Conservation (phyloP, 163 green algal species). For the Botryococcus braunii region DNA sequence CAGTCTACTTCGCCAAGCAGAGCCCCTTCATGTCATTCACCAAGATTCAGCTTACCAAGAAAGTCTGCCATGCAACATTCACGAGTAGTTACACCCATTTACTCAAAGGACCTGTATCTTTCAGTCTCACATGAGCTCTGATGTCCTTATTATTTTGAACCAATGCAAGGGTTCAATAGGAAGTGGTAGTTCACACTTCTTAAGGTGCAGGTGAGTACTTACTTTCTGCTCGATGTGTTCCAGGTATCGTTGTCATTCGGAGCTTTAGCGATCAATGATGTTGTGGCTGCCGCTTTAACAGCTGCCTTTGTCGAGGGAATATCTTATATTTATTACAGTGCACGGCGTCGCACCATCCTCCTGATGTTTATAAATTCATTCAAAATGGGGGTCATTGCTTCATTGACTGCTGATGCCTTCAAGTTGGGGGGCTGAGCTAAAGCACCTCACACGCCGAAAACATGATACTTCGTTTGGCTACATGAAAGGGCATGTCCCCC, state of each 20-base stretch:
- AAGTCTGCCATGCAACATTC: no score
- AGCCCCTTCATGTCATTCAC: background rate
- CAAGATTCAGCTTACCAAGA: no score
- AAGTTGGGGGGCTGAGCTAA: conserved; percentile 47
- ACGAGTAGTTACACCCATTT: background rate
- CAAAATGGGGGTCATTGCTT: conserved; percentile 42
- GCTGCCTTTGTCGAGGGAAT: conserved; percentile 44
- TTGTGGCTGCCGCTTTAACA: conserved; percentile 46
- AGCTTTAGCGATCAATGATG: conserved; percentile 54
- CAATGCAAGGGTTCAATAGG: background rate
- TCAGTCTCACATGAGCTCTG: no score
- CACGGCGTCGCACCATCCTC: conserved; percentile 9
- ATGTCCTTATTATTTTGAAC: no score
- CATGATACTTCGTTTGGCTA: no score
- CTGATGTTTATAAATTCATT: conserved; percentile 46
- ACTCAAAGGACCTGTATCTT: background rate
- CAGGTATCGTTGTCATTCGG: conserved; percentile 50
- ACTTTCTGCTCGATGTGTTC: conserved; percentile 13
- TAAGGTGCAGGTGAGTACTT: background rate
- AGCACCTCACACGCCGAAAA: no score
- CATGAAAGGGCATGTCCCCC: no score
- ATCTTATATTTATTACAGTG: conserved; percentile 29
- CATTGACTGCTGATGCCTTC: conserved; percentile 45
- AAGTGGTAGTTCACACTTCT: background rate
- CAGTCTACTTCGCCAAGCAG: background rate